Conservation (phyloP, 208 protist genomes). For the Leishmania guyanensis region DNA sequence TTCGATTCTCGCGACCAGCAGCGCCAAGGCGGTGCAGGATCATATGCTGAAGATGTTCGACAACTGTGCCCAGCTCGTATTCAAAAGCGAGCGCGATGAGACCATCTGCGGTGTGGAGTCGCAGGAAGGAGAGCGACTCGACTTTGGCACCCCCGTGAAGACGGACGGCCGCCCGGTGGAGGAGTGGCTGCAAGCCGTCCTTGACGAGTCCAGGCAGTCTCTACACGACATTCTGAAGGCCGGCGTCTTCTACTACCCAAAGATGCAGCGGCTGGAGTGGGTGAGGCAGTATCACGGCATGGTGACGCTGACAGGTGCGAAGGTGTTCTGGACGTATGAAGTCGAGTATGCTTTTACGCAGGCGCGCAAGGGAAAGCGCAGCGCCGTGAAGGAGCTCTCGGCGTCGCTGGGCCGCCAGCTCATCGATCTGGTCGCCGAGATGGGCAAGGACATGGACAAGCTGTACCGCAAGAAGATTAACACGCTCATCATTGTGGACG, state of each 20-base stretch:
- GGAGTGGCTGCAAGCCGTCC: constrained; percentile 97
- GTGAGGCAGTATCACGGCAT: constrained; percentile 96
- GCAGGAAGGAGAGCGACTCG: constrained; percentile 95
- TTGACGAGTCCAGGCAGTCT: constrained; percentile 95
- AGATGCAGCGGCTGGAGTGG: constrained; percentile 94
- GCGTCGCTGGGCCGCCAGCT: constrained; percentile 93
- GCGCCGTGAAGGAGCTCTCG: constrained; percentile 96
- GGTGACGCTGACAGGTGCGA: constrained; percentile 95
- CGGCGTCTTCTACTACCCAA: constrained; percentile 97
- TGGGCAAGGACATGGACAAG: constrained; percentile 94
- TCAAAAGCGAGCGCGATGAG: constrained; percentile 92
- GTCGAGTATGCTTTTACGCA: constrained; percentile 96
- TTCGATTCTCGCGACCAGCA: constrained; percentile 96
- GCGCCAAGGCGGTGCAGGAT: constrained; percentile 95
- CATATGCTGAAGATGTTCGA: constrained; percentile 99
- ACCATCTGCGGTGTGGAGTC: constrained; percentile 96
- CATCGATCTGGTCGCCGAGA: constrained; percentile 95
- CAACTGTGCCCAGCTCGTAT: constrained; percentile 95
- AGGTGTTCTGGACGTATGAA: constrained; percentile 99
- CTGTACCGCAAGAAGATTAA: constrained; percentile 98
- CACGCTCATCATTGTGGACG: constrained; percentile 99
- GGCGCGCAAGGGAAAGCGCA: constrained; percentile 94
- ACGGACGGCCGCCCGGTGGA: constrained; percentile 95
- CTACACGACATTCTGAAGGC: constrained; percentile 97
- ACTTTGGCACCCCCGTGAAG: constrained; percentile 89